A percentile compares a stretch with the other conserved stretches of the same genome.
Conservation (phyloP, 2,329 filamentous ascomycete species). For the Pseudogymnoascus sp. region DNA sequence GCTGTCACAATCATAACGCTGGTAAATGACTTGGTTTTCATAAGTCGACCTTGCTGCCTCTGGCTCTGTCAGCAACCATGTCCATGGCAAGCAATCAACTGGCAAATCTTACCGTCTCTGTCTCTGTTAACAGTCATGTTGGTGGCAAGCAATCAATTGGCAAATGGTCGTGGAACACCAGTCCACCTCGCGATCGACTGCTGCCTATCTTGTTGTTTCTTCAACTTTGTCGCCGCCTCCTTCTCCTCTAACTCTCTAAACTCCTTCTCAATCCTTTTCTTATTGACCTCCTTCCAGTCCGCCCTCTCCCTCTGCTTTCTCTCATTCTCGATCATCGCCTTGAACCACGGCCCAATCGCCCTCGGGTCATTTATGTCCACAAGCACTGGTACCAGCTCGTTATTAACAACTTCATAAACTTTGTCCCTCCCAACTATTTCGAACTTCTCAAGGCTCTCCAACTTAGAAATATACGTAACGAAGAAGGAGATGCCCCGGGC, state of each 20-base stretch:
- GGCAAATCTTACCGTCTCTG: no score
- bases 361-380: not conserved
- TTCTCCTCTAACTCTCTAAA: not conserved
- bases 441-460: not conserved
- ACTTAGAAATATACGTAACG: not conserved
- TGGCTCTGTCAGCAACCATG: no score
- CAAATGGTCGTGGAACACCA: no score
- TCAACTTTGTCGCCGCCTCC: no score
- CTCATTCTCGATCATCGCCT: not conserved
- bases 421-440: not conserved
- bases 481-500: not conserved
- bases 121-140: no score
- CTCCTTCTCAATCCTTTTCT: not conserved
- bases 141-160: no score
- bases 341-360: not conserved
- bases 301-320: not conserved
- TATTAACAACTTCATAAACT: not conserved
- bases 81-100: no score
- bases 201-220: no score
- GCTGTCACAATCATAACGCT: not conserved
- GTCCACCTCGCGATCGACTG: no score
- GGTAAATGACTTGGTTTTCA: not conserved
- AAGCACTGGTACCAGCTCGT: no score
- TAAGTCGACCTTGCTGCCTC: not conserved
- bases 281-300: no score